Percentiles rank a stretch among this genome's conserved stretches.
Evolutionary conservation across 129 eudicot genomes (phyloP).

Genomic region (Glebionis coronaria): DNA sequence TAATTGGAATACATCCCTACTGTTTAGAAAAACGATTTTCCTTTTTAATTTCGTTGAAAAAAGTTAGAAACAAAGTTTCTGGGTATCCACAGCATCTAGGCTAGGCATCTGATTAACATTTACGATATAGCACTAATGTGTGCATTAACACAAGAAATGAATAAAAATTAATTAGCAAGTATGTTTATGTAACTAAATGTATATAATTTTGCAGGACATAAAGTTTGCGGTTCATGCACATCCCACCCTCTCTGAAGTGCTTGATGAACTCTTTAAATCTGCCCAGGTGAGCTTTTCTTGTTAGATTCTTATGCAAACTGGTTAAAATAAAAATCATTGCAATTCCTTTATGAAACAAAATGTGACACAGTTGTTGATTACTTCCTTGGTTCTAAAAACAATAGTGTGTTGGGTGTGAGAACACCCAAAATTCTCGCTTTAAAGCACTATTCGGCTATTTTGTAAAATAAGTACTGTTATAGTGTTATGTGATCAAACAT

Average conservation of each 20-base stretch:
- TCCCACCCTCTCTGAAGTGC: constrained; percentile 96
- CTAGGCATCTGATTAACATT: not conserved
- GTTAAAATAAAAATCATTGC: not conserved
- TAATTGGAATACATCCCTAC: no score
- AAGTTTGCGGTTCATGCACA: constrained; percentile 95
- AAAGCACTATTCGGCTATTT: not conserved
- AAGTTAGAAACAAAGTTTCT: not conserved
- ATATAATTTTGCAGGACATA: constrained; percentile 60
- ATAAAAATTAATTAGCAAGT: not conserved
- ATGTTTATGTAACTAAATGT: not conserved
- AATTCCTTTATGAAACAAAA: not conserved
- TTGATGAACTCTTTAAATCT: constrained; percentile 87
- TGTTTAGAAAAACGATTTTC: no score
- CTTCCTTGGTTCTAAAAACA: not conserved
- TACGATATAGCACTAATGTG: not conserved
- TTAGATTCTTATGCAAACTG: not conserved
- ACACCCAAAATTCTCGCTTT: no score
- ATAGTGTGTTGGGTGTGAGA: no score
- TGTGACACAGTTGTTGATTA: constrained; percentile 5
- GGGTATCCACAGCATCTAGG: not conserved
- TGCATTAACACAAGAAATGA: no score
- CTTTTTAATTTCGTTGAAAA: not conserved
- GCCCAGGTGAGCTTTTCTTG: constrained; percentile 59
- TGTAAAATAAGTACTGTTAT: not conserved
- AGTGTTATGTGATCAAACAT: not conserved